Evolutionary conservation across 2,329 filamentous ascomycete genomes (phyloP), one percentile per base, ranked within the genome.

Genomic region (Leptographium wingfieldii): DNA sequence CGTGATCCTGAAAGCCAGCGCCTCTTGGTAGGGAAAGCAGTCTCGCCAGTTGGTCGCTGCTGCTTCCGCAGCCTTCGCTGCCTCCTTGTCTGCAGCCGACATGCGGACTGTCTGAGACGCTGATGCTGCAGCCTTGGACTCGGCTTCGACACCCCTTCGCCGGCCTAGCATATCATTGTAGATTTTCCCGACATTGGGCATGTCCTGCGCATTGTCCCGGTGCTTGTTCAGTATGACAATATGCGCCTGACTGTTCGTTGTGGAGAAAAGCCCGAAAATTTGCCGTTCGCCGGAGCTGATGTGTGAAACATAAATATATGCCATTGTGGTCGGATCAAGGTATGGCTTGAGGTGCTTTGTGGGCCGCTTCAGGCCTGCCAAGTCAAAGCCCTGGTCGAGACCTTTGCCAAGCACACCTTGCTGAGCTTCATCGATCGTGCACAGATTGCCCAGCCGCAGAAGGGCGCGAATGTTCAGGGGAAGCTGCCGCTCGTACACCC

Each of bases 401-500:
- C 94, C 94, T 68, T 88, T 92, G 56, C 94, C 94, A 10, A 99
- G 81, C 2, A 96, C 92, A 66, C 92, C 95, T 11, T 88, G 83
- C 66, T 96, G 92, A 59, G 79, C 85, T 67, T 96, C 88, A 67
- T 99, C 94, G 65, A 99, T 95, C 2, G 90, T 95, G 70, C 94
- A 99, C 35, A 88, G 77, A 67, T 90, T 96, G 51, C 94, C 95
- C 1, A 99, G 77, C 66, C 94, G 88, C 11, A 99, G 80, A 38
- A 99, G 82, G 4, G 92, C 94, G 49, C 92, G 83, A 55, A 95
- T 82, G 64, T 89, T 90, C 6, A 97, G 77, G 1, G 95, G 91
- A 1, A 99, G 80, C 65, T 96, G 88, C 68, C 87, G 92, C 74
- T 99, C 95, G 68, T 99, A 99, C 16, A 99, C 91, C 35, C 95